Evolutionary conservation across 805 yeast species (phyloP).

Genomic region (Torulaspora delbrueckii): DNA sequence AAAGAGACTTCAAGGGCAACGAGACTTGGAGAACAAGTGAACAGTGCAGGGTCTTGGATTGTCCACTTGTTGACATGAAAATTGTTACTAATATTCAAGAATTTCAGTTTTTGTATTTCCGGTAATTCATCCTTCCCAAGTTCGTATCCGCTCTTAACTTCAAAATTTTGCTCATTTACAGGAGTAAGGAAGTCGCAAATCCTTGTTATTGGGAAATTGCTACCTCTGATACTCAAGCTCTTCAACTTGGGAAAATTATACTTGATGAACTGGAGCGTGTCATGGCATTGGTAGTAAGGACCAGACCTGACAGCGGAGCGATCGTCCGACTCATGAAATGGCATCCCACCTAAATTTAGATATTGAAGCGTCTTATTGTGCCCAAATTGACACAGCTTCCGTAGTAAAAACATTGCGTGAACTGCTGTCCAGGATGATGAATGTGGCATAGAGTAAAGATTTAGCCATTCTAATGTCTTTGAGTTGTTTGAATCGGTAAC

Average conservation of each 20-base stretch:
- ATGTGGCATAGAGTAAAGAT: constrained; percentile 56
- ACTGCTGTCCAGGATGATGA: constrained; percentile 53
- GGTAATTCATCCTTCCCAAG: constrained; percentile 3
- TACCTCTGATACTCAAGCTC: constrained; percentile 36
- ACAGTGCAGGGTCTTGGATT: constrained; percentile 43
- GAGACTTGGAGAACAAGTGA: constrained; percentile 46
- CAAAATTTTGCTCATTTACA: constrained; percentile 14
- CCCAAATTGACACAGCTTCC: constrained; percentile 37
- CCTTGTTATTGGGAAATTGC: constrained; percentile 33
- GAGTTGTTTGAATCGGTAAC: constrained; percentile 36
- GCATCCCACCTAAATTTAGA: constrained; percentile 63
- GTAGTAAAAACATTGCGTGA: constrained; percentile 45
- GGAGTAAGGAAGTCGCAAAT: constrained; percentile 35
- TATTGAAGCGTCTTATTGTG: constrained; percentile 37
- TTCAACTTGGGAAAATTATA: constrained; percentile 38
- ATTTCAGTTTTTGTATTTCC: constrained; percentile 40
- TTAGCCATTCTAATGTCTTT: constrained; percentile 58
- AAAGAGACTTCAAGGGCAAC: constrained; percentile 64
- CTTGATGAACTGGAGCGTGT: constrained; percentile 38
- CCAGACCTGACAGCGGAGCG: constrained; percentile 19
- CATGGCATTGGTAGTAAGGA: constrained; percentile 30
- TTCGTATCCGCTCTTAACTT: constrained; percentile 14
- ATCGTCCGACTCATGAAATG: constrained; percentile 41
- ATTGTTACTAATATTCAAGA: constrained; percentile 64
- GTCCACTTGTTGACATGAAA: constrained; percentile 57